Percentiles rank a stretch among this genome's conserved stretches.
Conservation (phyloP, 2,329 filamentous ascomycete species). For the Colletotrichum nymphaeae region DNA sequence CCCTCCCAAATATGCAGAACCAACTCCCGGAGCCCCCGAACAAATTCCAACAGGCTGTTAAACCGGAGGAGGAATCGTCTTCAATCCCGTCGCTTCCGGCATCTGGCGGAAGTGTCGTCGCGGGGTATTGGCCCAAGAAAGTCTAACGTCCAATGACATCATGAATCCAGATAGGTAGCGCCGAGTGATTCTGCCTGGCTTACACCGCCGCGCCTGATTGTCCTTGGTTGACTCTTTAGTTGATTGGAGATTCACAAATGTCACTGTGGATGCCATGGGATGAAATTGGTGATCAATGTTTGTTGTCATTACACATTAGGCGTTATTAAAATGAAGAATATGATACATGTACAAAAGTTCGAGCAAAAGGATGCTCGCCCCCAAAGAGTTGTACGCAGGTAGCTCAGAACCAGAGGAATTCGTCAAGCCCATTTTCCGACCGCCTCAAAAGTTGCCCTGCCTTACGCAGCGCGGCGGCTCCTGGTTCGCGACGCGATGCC, state of each 20-base stretch:
- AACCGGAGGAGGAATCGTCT: not conserved
- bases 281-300: not conserved
- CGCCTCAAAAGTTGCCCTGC: no score
- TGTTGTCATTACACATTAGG: conserved; percentile 18
- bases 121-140: not conserved
- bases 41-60: conserved; percentile 9
- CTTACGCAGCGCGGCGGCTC: conserved; percentile 21
- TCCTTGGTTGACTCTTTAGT: no score
- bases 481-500: conserved; percentile 8
- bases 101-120: not conserved
- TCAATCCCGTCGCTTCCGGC: not conserved
- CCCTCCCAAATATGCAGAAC: not conserved
- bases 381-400: not conserved
- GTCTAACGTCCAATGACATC: not conserved
- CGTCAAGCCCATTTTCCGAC: no score
- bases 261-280: not conserved
- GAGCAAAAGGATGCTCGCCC: not conserved
- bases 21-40: not conserved
- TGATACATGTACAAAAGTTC: conserved; percentile 2
- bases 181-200: not conserved
- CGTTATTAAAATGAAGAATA: conserved; percentile 1
- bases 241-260: not conserved
- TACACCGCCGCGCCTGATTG: not conserved
- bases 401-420: not conserved
- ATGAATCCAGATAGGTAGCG: not conserved